Evolutionary conservation across 805 yeast species (phyloP), one percentile per base, ranked within the genome.

Genomic region (Candida nonsorbophila): DNA sequence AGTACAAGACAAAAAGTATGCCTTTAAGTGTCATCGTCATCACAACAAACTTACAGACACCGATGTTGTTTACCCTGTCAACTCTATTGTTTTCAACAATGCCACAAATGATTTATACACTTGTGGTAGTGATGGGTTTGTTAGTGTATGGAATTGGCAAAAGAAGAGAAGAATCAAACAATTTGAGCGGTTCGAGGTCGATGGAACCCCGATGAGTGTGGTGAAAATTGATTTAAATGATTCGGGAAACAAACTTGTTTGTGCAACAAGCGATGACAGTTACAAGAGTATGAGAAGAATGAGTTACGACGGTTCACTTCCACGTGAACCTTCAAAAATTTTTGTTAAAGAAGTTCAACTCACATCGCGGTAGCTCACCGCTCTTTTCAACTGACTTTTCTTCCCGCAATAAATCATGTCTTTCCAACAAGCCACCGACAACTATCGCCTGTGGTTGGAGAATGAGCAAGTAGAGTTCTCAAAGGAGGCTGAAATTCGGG

Each of bases 21-120:
- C 95, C 0, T 86, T 86, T 63, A 77, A 85, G 45, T 80, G 94
- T 37, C 96, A 86, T 51, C 56, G 94, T 18, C 32, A 38, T 16
- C 51, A 62, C 25, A 61, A 65, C 29, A 44, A 49, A 24, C 28
- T 33, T 2, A 41, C 57, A 4, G 73, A 64, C 24, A 58, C 60
- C 6, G 84, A 76, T 34, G 51, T 69, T 20, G 79, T 72, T 8
- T 62, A 58, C 27, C 76, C 79, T 1, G 74, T 74, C 6, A 73
- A 74, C 29, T 57, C 69, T 3, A 42, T 74, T 3, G 59, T 56
- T 4, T 69, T 72, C 36, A 62, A 67, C 29, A 56, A 62, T 1
- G 28, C 29, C 10, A 37, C 53, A 29, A 47, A 53, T 21, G 56
- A 68, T 2, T 56, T 74, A 11, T 69, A 67, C 42, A 70, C 79